Base-by-base conservation (phyloP, 1,284 basidiomycete genomes). In the Naganishia albida region DNA sequence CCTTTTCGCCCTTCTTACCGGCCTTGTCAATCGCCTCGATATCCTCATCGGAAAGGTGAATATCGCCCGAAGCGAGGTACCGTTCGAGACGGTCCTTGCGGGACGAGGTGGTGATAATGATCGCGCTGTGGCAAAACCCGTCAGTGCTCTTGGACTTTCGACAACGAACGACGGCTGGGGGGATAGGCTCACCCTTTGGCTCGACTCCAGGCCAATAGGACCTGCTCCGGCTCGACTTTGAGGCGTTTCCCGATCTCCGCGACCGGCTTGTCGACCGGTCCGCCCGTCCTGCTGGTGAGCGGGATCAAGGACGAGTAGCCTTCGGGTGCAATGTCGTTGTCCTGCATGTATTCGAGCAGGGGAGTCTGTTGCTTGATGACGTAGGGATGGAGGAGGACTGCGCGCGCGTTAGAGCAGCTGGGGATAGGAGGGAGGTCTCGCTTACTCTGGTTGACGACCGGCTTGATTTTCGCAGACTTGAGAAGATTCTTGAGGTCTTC, bases 321-420 rank as follows among this genome's bases (percentile, higher is more conserved):
- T 72, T 89, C 88, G 44, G 85, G 84, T 0, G 85, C 81, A 56
- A 90, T 87, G 30, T 82, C 82, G 63, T 89, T 81, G 68, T 82
- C 76, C 3, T 80, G 78, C 52, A 83, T 82, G 70, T 81, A 88
- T 34, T 84, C 84, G 20, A 90, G 75, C 13, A 87, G 81, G 1
- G 83, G 82, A 18, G 78, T 81, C 70, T 85, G 84, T 55, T 81
- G 76, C 7, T 78, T 76, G 72, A 86, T 86, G 63, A 87, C 85
- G 72, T 88, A 88, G 7, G 88, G 88, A 66, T 89, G 86, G 59
- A 90, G 82, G 26, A 82, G 72, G 67, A 87, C 87, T 85, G 87
- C 65, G 15, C 8, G 10, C 34, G 34, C 10, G n/a, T 43, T 12
- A 30, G 57, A 53, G 53, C 46, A 18, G 56, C 18, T 18, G 16